Evolutionary conservation across 495 filamentous ascomycete species (phyloP), one percentile per base, ranked within the genome.

Genomic region (Bryoglossum gracile): DNA sequence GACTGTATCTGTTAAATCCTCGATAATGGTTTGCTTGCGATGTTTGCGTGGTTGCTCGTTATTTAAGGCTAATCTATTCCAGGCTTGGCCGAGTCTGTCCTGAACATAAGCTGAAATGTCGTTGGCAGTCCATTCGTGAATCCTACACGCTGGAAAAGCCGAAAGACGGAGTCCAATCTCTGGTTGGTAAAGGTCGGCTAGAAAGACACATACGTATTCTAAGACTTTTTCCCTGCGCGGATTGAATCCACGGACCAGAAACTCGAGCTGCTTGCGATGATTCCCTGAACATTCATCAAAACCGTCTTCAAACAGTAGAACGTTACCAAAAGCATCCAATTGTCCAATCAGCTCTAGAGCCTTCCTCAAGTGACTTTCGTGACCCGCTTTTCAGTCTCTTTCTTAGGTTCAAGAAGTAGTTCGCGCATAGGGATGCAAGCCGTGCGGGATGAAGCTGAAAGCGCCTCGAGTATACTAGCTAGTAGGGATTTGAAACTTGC

Each of bases 381-480:
- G 18, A 3, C 37, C 19, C 37, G 16, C 19, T 40, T 40, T 40
- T 40, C 37, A 21, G 10, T 40, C 37, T 40, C 37, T 40, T 40
- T 18, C 22, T 40, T 40, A 40, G 37, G 14, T 40, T 18, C 37
- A 17, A 25, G 43, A 46, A 46, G 26, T 35, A 33, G 16, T 9
- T 46, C 25, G 22, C 14, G 24, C 11, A 46, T 19, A 46, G 28
- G 28, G 64, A 9, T 60, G 33, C n/a, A 68, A 48, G 2, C n/a
- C 79, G 50, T 0, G 75, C 74, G 32, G 72, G 72, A 53, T 78
- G 80, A 69, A 80, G 74, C 4, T 76, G 75, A 1, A 44, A 8
- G 1, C 61, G 63, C 14, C 25, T 35, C 28, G 25, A 46, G 28
- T 32, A 46, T 33, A 38, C 17, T 47, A 37, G 44, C 44, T 18